Base-by-base conservation (phyloP, 306 rosid genomes). In the Erythrophleum fordii region DNA sequence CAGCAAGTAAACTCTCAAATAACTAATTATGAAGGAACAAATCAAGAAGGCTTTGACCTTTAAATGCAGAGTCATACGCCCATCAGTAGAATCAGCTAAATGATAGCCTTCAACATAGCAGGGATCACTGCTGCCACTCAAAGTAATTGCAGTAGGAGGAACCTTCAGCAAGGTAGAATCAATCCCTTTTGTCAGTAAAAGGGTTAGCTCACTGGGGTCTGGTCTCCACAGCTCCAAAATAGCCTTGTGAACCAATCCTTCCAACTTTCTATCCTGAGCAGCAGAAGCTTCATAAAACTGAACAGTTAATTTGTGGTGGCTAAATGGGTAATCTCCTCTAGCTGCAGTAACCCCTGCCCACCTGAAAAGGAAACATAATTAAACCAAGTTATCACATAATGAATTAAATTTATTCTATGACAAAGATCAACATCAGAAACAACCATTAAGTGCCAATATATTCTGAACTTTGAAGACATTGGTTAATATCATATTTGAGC, bases 141-240 rank as follows among this genome's bases (percentile, higher is more conserved):
- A 88, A 81, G 98, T 93, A 81, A 86, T 89, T 72, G 99, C 97
- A 82, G 92, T 88, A 60, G 99, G 99, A 86, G 99, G 98, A 84
- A 95, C 92, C 87, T 93, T 95, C 78, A 95, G 98, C 68, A 90
- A 80, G 67, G 98, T 87, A 82, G 98, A 92, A 80, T 90, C 97
- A 81, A 89, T 88, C 83, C 97, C 99, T 87, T 95, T 84, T 23
- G 98, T 90, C 87, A 95, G 91, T 71, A 95, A 88, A 87, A 91
- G 96, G 66, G 97, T 89, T 70, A 95, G 89, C 69, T 95, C 99
- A 58, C 94, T 93, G 72, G 99, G 97, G 64, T 90, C 97, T 22
- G 99, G 99, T 86, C 97, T 88, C 99, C 99, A 95, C 69, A 95
- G 89, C 91, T 95, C 99, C 82, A 95, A 77, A 86, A 95, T 95